Evolutionary conservation across 495 filamentous ascomycete genomes (phyloP).

Genomic region (Trichoderma parareesei): DNA sequence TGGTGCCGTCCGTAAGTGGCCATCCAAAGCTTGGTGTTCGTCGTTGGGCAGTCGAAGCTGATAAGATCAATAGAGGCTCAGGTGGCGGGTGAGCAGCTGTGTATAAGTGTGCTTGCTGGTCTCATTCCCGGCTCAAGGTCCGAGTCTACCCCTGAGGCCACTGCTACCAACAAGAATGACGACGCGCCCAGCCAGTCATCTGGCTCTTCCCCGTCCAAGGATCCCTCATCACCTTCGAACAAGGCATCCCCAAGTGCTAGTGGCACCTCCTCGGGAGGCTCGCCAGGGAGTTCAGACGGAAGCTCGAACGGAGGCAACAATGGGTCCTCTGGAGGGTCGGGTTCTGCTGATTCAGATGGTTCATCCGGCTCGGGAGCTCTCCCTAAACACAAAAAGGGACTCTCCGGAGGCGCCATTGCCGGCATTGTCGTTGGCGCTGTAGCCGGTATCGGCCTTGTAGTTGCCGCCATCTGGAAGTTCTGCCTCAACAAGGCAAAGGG

Average conservation of each 20-base stretch:
- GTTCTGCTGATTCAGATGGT: not conserved
- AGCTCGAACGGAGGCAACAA: not conserved
- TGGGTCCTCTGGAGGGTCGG: not conserved
- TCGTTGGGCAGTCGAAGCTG: not conserved
- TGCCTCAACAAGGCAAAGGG: not conserved
- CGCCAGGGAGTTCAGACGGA: not conserved
- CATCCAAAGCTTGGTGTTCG: not conserved
- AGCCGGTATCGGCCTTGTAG: not conserved
- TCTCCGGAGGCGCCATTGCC: not conserved
- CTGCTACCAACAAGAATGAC: not conserved
- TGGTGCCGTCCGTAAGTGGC: not conserved
- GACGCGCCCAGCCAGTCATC: not conserved
- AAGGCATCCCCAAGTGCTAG: not conserved
- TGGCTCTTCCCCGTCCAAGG: not conserved
- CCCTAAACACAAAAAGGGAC: not conserved
- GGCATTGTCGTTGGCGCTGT: not conserved
- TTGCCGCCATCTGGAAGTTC: not conserved
- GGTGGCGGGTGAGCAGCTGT: constrained; percentile 1
- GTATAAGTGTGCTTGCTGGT: not conserved
- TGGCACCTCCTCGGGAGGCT: not conserved
- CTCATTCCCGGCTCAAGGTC: not conserved
- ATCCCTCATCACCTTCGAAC: not conserved
- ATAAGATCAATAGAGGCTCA: not conserved
- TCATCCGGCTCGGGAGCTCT: not conserved
- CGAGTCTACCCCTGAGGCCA: not conserved